phyloP scores from a whole-genome alignment of 2,329 filamentous ascomycete genomes.

The Venturia aucupariae region DNA sequence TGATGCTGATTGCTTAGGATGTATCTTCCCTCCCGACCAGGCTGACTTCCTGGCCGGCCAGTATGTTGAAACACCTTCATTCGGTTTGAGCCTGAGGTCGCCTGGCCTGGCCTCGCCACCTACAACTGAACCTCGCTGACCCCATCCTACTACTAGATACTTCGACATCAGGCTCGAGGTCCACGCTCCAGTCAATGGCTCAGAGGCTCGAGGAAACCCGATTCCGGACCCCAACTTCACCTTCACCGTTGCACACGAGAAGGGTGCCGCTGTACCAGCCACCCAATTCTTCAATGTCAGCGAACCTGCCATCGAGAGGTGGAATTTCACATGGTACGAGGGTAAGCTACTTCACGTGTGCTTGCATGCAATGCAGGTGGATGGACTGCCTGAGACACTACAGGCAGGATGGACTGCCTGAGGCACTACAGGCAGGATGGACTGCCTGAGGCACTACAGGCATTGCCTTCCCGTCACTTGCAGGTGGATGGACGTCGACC shows the following conservation, averaged over 20 bases:
- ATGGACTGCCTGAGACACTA: no score
- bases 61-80: neutral
- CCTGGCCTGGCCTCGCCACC: no score
- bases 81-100: no score
- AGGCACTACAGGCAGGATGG: no score
- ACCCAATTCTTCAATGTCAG: constrained; percentile 58
- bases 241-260: constrained; percentile 62
- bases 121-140: no score
- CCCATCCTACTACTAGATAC: constrained; percentile 33
- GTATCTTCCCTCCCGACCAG: constrained; percentile 51
- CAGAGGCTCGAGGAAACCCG: constrained; percentile 61
- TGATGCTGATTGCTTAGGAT: constrained; percentile 24
- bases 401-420: no score
- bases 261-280: constrained; percentile 43
- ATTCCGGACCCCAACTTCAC: constrained; percentile 66
- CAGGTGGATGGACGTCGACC: neutral
- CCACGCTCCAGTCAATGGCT: constrained; percentile 72
- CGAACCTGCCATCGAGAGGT: constrained; percentile 67
- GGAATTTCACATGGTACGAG: constrained; percentile 80
- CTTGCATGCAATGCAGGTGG: no score
- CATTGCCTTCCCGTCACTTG: neutral
- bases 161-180: constrained; percentile 80
- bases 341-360: no score
- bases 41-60: constrained; percentile 78
- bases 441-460: no score